These are phyloP conservation scores for Jacaranda mimosifolia DNA, from an alignment of 257 asterid genomes.

Conservation along the genomic window DNA sequence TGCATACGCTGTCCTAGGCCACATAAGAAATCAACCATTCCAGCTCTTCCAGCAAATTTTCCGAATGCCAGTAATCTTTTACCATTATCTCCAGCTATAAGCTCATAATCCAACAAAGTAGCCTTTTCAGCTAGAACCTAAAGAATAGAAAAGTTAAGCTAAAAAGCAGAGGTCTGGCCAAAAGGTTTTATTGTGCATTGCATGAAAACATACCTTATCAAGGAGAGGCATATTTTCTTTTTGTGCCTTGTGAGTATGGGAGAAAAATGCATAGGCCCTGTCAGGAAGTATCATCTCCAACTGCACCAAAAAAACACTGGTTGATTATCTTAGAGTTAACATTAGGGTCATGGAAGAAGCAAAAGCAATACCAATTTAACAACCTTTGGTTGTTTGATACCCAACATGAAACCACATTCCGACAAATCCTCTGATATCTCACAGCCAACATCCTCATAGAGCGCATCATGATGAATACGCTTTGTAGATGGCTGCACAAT, in stretches of 20 bases:
- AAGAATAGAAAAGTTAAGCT: slow-evolving; percentile 28
- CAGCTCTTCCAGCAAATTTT: slow-evolving; percentile 94
- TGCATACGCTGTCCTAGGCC: slow-evolving; percentile 87
- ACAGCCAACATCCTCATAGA: slow-evolving; percentile 97
- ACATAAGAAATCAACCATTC: slow-evolving; percentile 81
- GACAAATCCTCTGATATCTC: slow-evolving; percentile 89
- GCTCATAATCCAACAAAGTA: slow-evolving; percentile 90
- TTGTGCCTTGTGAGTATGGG: slow-evolving; percentile 97
- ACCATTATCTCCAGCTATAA: slow-evolving; percentile 87
- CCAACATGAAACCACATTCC: slow-evolving; percentile 88
- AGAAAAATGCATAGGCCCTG: slow-evolving; percentile 90
- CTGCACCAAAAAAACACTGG: slow-evolving; percentile 53
- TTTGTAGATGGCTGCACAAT: slow-evolving; percentile 93
- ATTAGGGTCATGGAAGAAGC: background rate
- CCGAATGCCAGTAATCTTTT: slow-evolving; percentile 91
- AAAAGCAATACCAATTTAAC: slow-evolving; percentile 17
- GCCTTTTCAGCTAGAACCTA: slow-evolving; percentile 85
- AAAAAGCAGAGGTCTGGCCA: background rate
- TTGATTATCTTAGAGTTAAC: slow-evolving; percentile 6
- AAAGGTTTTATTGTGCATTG: background rate
- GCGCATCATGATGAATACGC: slow-evolving; percentile 90
- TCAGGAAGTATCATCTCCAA: slow-evolving; percentile 93
- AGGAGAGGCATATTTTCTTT: slow-evolving; percentile 95
- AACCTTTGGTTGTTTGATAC: slow-evolving; percentile 95
- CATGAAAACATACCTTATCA: slow-evolving; percentile 71